Evolutionary conservation across 1,284 basidiomycete species (phyloP).

Genomic region (Athelia sp.): DNA sequence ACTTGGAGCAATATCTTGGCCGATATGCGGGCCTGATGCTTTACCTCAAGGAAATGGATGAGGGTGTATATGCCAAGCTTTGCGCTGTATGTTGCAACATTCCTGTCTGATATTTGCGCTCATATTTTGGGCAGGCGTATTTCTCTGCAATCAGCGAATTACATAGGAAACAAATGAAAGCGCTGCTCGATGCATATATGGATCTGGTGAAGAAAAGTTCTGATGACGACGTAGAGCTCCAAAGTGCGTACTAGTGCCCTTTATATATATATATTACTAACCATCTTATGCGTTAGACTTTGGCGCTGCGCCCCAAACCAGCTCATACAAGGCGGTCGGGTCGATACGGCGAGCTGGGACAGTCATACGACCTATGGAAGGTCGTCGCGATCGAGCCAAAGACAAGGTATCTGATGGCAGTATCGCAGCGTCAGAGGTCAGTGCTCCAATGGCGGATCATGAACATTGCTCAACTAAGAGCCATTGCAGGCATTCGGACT

Average conservation of each 20-base stretch:
- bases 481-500: constrained; percentile 62
- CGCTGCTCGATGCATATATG: constrained; percentile 60
- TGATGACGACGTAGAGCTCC: constrained; percentile 68
- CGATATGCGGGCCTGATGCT: constrained; percentile 88
- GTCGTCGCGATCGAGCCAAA: constrained; percentile 54
- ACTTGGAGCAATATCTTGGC: constrained; percentile 80
- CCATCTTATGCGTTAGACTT: constrained; percentile 36
- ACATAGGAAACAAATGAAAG: constrained; percentile 76
- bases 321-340: constrained; percentile 40
- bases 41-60: constrained; percentile 95
- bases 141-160: constrained; percentile 81
- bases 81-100: constrained; percentile 65
- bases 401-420: constrained; percentile 56
- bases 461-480: not conserved
- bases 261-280: not conserved
- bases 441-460: constrained; percentile 12
- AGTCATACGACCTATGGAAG: constrained; percentile 65
- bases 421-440: constrained; percentile 64
- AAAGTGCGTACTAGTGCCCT: constrained; percentile 21
- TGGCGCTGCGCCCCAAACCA: constrained; percentile 33
- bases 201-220: constrained; percentile 57
- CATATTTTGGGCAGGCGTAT: constrained; percentile 58
- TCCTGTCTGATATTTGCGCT: constrained; percentile 1
- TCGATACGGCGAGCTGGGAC: constrained; percentile 75
- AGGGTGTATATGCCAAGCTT: constrained; percentile 75